phyloP scores from a whole-genome alignment of 2,329 filamentous ascomycete genomes.

The Epichloe scottii region DNA sequence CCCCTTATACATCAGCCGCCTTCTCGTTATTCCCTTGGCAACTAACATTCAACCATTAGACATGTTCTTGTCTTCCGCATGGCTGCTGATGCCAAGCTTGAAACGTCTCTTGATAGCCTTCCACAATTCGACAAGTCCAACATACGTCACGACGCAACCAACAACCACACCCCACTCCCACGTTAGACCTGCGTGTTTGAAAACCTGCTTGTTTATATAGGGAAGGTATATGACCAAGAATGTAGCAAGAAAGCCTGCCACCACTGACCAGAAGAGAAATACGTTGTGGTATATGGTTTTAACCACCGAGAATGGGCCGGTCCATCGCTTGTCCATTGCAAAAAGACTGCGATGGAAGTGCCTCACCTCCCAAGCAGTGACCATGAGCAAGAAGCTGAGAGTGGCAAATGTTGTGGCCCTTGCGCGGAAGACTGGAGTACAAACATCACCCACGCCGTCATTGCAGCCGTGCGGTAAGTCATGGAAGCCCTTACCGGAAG shows the following conservation, averaged over 20 bases:
- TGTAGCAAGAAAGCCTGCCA: slow-evolving; percentile 45
- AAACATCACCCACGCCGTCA: slow-evolving; percentile 34
- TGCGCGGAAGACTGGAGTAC: slow-evolving; percentile 48
- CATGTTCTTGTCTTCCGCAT: slow-evolving; percentile 2
- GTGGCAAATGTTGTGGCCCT: slow-evolving; percentile 58
- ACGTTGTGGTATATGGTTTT: slow-evolving; percentile 55
- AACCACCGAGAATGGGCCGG: slow-evolving; percentile 37
- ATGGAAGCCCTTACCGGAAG: slow-evolving; percentile 30
- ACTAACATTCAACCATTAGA: neutral
- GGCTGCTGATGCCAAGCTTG: slow-evolving; percentile 20
- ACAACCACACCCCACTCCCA: slow-evolving; percentile 65
- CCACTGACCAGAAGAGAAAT: slow-evolving; percentile 52
- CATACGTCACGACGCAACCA: slow-evolving; percentile 44
- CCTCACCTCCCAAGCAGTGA: slow-evolving; percentile 63
- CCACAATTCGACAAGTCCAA: slow-evolving; percentile 53
- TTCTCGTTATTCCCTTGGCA: neutral
- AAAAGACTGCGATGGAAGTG: slow-evolving; percentile 59
- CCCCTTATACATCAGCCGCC: slow-evolving; percentile 3
- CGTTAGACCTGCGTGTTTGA: slow-evolving; percentile 54
- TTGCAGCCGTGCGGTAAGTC: slow-evolving; percentile 47
- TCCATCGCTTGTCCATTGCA: slow-evolving; percentile 44
- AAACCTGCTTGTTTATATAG: slow-evolving; percentile 50
- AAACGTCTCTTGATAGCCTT: slow-evolving; percentile 52
- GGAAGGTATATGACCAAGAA: slow-evolving; percentile 58
- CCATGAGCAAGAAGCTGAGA: slow-evolving; percentile 53